Evolutionary conservation across 164 flowering plant genomes (phyloP).

Genomic region (Sedum album): DNA sequence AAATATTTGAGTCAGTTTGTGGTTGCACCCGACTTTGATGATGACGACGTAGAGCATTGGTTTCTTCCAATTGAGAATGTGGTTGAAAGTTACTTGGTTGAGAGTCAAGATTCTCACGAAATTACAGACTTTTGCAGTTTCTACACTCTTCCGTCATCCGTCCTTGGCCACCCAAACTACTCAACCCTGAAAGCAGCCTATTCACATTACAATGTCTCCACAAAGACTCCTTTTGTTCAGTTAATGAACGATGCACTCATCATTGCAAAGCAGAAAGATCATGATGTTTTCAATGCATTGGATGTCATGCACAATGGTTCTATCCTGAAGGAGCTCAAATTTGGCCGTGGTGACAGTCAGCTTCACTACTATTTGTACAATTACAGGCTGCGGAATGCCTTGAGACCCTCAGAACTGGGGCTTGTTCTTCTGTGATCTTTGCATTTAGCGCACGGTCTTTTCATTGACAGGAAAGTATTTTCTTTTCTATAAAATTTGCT

Average conservation of each 20-base stretch:
- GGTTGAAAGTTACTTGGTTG: constrained; percentile 12
- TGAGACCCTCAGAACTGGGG: constrained; percentile 12
- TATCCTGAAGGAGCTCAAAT: constrained; percentile 11
- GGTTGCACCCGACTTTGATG: constrained; percentile 13
- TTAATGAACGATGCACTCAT: constrained; percentile 13
- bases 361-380: constrained; percentile 13
- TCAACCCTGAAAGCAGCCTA: constrained; percentile 12
- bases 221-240: constrained; percentile 11
- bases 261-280: constrained; percentile 9
- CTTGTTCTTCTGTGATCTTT: constrained; percentile 8
- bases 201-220: constrained; percentile 10
- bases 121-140: constrained; percentile 12
- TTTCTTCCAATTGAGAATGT: constrained; percentile 11
- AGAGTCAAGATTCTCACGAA: constrained; percentile 9
- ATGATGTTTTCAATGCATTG: constrained; percentile 12
- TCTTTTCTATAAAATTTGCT: too few relatives aligned
- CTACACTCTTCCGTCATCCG: constrained; percentile 9
- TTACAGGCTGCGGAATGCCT: constrained; percentile 5
- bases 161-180: constrained; percentile 11
- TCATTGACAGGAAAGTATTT: too few relatives aligned
- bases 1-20: constrained; percentile 9
- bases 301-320: constrained; percentile 10
- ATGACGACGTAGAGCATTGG: constrained; percentile 12
- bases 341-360: constrained; percentile 11
- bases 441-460: too few relatives aligned